Percentiles rank a stretch among this genome's conserved stretches.
These are phyloP conservation scores for Colletotrichum liriopes DNA, from an alignment of 2,329 filamentous ascomycete species.

Conservation along the genomic window DNA sequence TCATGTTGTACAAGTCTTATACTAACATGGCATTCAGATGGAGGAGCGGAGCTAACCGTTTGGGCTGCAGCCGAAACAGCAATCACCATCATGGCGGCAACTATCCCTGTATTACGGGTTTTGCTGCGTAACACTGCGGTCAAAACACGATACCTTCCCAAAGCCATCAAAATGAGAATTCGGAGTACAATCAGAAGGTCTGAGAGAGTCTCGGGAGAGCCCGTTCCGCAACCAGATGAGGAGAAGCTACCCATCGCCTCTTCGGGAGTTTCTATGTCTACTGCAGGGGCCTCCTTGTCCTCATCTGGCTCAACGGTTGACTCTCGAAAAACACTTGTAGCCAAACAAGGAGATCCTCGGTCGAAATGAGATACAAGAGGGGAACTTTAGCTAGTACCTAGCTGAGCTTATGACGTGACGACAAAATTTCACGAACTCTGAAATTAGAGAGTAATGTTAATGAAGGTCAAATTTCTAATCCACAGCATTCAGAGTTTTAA, in stretches of 20 bases:
- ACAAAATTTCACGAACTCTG: neutral
- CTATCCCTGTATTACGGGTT: constrained; percentile 49
- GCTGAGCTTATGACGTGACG: neutral
- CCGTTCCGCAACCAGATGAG: neutral
- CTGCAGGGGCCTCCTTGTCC: constrained; percentile 25
- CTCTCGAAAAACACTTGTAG: constrained; percentile 19
- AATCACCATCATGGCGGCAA: constrained; percentile 54
- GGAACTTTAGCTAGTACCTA: neutral
- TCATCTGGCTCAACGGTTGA: constrained; percentile 21
- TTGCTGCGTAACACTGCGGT: constrained; percentile 33
- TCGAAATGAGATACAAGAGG: neutral
- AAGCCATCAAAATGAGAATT: constrained; percentile 31
- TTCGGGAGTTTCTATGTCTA: constrained; percentile 32
- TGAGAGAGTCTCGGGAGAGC: constrained; percentile 6
- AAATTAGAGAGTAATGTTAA: neutral
- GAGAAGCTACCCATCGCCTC: constrained; percentile 19
- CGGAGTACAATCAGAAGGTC: constrained; percentile 18
- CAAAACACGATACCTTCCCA: constrained; percentile 25
- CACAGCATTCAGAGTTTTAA: neutral
- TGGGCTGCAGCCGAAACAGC: constrained; percentile 50
- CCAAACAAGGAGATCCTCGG: neutral
- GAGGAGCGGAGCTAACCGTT: constrained; percentile 33
- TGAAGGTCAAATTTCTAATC: neutral
- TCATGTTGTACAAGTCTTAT: neutral
- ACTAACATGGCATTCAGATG: constrained; percentile 46